A percentile compares a stretch with the other conserved stretches of the same genome.
These are phyloP conservation scores for Cyclaneusma minus DNA, from an alignment of 2,329 filamentous ascomycete species.

Conservation along the genomic window DNA sequence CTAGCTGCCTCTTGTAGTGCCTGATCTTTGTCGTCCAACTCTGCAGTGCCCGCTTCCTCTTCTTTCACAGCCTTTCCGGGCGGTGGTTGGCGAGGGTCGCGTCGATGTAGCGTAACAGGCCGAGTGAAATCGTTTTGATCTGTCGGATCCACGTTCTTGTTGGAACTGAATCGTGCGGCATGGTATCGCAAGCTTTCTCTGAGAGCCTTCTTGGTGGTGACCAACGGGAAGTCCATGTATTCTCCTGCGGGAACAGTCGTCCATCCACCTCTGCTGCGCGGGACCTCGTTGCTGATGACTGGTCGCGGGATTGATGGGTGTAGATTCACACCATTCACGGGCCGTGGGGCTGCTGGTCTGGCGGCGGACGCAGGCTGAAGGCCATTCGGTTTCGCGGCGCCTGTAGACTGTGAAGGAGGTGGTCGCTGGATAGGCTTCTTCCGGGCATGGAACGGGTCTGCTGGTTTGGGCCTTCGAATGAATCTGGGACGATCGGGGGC, in stretches of 20 bases:
- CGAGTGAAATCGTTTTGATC: slow-evolving; percentile 69
- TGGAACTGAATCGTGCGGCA: slow-evolving; percentile 56
- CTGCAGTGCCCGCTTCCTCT: slow-evolving; percentile 26
- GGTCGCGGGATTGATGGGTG: slow-evolving; percentile 4
- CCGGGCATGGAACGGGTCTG: slow-evolving; percentile 49
- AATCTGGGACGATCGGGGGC: slow-evolving; percentile 25
- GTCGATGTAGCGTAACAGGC: slow-evolving; percentile 76
- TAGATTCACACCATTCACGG: slow-evolving; percentile 8
- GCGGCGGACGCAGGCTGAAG: slow-evolving; percentile 4
- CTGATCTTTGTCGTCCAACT: slow-evolving; percentile 39
- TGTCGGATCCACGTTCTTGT: slow-evolving; percentile 52
- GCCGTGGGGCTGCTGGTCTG: slow-evolving; percentile 5
- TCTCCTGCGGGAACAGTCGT: slow-evolving; percentile 31
- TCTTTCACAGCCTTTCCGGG: slow-evolving; percentile 49
- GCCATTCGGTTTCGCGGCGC: slow-evolving; percentile 9
- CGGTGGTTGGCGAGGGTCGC: slow-evolving; percentile 61
- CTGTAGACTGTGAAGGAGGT: slow-evolving; percentile 11
- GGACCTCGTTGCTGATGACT: not conserved
- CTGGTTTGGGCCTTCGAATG: slow-evolving; percentile 31
- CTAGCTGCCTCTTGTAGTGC: slow-evolving; percentile 54
- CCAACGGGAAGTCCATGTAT: slow-evolving; percentile 47
- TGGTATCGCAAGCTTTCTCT: slow-evolving; percentile 73
- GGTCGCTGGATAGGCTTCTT: slow-evolving; percentile 31
- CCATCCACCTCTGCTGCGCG: slow-evolving; percentile 37
- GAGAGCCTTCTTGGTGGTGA: slow-evolving; percentile 69